Conservation (phyloP, 2,329 filamentous ascomycete genomes). For the Paracoccidioides brasiliensis region DNA sequence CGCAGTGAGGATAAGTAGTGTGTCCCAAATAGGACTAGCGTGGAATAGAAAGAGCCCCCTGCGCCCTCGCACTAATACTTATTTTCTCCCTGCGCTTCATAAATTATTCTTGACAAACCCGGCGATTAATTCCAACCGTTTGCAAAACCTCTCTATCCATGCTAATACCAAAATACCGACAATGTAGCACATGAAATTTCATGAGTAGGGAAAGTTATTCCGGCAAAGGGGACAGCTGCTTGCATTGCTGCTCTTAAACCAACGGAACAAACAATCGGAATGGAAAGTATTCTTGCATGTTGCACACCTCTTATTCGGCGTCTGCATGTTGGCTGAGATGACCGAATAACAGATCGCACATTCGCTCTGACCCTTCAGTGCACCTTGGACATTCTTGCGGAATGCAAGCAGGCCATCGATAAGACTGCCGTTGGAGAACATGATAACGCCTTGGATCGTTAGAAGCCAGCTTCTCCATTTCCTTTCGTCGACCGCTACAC, state of each 20-base stretch:
- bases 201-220: conserved; percentile 63
- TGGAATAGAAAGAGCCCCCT: no score
- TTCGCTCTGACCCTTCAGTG: conserved; percentile 83
- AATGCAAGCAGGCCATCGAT: conserved; percentile 79
- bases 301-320: conserved; percentile 80
- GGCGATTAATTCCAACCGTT: not conserved
- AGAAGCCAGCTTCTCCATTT: conserved; percentile 90
- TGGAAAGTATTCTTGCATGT: conserved; percentile 96
- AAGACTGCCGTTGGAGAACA: conserved; percentile 78
- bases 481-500: conserved; percentile 76
- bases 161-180: not conserved
- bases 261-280: conserved; percentile 78
- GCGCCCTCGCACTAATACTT: no score
- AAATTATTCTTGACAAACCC: not conserved
- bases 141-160: not conserved
- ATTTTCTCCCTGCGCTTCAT: no score
- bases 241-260: conserved; percentile 89
- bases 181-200: conserved; percentile 9
- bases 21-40: no score
- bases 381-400: conserved; percentile 72
- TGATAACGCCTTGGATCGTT: conserved; percentile 82
- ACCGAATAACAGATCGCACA: conserved; percentile 97
- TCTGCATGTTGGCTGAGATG: conserved; percentile 72
- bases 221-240: conserved; percentile 87
- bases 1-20: no score